A percentile compares a stretch with the other conserved stretches of the same genome.
Conservation (phyloP, 352 stramenopile genomes). For the Pythium myriotylum region DNA sequence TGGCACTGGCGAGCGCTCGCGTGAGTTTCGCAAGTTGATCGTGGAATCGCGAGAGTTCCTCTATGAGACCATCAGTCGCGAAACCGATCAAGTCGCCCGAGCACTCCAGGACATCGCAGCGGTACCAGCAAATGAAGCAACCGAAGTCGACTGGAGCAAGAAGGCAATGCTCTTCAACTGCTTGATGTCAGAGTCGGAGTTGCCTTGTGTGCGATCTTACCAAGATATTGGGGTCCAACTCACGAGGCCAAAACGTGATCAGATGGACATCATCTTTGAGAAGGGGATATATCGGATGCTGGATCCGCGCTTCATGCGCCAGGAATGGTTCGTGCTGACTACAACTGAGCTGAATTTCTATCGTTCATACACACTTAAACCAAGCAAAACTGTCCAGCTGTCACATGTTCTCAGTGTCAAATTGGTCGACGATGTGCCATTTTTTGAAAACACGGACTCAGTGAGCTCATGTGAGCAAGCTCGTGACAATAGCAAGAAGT, state of each 20-base stretch:
- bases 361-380: constrained; percentile 57
- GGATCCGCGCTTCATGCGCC: constrained; percentile 51
- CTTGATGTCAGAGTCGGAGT: constrained; percentile 48
- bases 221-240: constrained; percentile 70
- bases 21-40: constrained; percentile 47
- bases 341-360: constrained; percentile 64
- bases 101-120: constrained; percentile 46
- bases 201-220: constrained; percentile 44
- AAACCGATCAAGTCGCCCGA: constrained; percentile 49
- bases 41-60: constrained; percentile 69
- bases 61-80: constrained; percentile 65
- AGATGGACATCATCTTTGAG: constrained; percentile 66
- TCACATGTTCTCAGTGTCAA: constrained; percentile 50
- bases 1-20: constrained; percentile 30
- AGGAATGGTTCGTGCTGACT: constrained; percentile 76
- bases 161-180: constrained; percentile 63
- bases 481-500: background rate
- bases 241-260: constrained; percentile 44
- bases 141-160: constrained; percentile 28
- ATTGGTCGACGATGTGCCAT: constrained; percentile 35
- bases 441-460: constrained; percentile 14
- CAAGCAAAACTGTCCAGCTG: constrained; percentile 45
- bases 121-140: constrained; percentile 5
- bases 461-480: background rate
- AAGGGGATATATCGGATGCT: constrained; percentile 61